These are phyloP conservation scores for Debaryomyces sp. DNA, from an alignment of 1,139 yeast species.

Conservation along the genomic window DNA sequence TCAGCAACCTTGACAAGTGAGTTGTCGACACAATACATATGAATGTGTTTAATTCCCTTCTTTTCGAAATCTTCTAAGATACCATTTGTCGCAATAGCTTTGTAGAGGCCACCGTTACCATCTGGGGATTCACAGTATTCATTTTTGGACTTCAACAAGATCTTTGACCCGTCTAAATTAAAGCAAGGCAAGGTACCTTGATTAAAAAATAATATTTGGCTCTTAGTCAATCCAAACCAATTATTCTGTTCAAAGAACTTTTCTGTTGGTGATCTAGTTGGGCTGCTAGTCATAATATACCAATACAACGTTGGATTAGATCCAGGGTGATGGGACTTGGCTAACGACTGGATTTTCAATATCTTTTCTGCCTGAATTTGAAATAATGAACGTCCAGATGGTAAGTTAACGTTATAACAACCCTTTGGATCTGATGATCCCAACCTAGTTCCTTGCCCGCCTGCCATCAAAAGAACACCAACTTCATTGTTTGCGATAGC, in stretches of 20 bases:
- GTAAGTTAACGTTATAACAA: slow-evolving; percentile 84
- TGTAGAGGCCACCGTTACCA: slow-evolving; percentile 97
- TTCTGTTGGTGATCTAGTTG: slow-evolving; percentile 81
- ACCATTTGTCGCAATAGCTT: slow-evolving; percentile 69
- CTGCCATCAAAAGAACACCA: slow-evolving; percentile 91
- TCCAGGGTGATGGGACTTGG: slow-evolving; percentile 35
- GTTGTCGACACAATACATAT: slow-evolving; percentile 97
- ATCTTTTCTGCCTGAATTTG: slow-evolving; percentile 93
- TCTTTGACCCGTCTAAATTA: slow-evolving; percentile 65
- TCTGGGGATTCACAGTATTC: slow-evolving; percentile 87
- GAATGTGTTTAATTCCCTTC: slow-evolving; percentile 86
- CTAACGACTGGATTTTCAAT: slow-evolving; percentile 59
- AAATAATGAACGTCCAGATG: slow-evolving; percentile 81
- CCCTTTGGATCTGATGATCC: slow-evolving; percentile 94
- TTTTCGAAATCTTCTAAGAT: slow-evolving; percentile 66
- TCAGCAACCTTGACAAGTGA: slow-evolving; percentile 92
- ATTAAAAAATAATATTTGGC: slow-evolving; percentile 77
- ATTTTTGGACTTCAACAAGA: slow-evolving; percentile 59
- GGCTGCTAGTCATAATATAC: slow-evolving; percentile 96
- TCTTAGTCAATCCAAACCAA: slow-evolving; percentile 67
- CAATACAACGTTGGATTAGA: slow-evolving; percentile 58
- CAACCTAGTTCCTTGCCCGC: slow-evolving; percentile 96
- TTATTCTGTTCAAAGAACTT: slow-evolving; percentile 59
- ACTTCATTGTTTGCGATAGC: slow-evolving; percentile 75
- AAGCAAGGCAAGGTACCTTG: slow-evolving; percentile 97